Base-by-base conservation (phyloP, 2,329 filamentous ascomycete genomes). In the Botrytis elliptica region DNA sequence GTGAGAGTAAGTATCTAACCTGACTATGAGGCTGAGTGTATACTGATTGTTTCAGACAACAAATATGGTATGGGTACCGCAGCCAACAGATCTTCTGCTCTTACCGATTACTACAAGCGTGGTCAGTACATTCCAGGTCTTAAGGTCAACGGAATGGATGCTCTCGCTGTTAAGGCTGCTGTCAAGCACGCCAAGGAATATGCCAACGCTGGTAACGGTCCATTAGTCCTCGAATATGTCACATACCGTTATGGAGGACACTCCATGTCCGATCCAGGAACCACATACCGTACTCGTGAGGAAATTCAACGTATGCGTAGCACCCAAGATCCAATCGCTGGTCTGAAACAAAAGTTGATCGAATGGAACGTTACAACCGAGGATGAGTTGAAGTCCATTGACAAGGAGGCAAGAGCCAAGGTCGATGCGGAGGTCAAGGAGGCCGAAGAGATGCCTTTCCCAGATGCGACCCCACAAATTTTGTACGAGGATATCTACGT, bases 101-200 rank as follows among this genome's bases (percentile, higher is more conserved):
- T 98, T 83, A 98, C 96, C 84, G 96, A 99, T 85, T 99, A 99
- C 91, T 98, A 99, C 91, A 98, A 98, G 92, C 95, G 96, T 86
- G 96, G 96, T 79, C 96, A 99, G 87, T 99, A 98, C 88, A 99
- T 99, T 79, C 95, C 96, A 74, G 96, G 96, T 87, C 90, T 99
- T 81, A 99, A 99, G 90, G 94, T 99, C 85, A 99, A 99, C 86
- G 96, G 94, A 82, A 99, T 99, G 96, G 96, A 99, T 83, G 94
- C 97, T 80, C 92, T 99, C 76, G 95, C 96, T 77, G 95, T 98
- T 84, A 97, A 97, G 89, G 94, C 95, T 71, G 96, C 96, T 77
- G 94, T 97, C 81, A 88, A 95, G 85, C 95, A 97, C 87, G 94
- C 92, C 82, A 97, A 96, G 88, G 89, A 97, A 82, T 97, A 91